Evolutionary conservation across 352 stramenopile species (phyloP).

Genomic region (Hyaloperonospora brassicae): DNA sequence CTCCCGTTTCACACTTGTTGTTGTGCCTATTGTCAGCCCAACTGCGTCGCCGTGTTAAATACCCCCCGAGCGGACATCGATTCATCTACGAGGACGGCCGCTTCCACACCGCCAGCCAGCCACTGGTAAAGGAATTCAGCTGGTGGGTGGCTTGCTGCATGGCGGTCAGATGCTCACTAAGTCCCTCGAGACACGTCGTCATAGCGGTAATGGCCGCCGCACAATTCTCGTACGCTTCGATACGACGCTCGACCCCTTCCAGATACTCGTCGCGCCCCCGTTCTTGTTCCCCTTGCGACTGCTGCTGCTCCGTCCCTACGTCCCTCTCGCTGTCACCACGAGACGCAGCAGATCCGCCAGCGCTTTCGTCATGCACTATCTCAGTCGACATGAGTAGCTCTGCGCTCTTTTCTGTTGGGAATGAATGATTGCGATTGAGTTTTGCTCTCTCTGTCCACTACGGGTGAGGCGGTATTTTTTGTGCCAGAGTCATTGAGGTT

Average conservation of each 20-base stretch:
- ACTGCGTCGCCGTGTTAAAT: no score
- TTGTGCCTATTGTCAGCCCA: no score
- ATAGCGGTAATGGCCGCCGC: constrained; percentile 37
- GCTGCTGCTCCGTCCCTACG: constrained; percentile 7
- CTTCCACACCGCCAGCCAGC: constrained; percentile 71
- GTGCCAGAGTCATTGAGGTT: no score
- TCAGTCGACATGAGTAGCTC: constrained; percentile 5
- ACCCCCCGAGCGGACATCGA: neutral
- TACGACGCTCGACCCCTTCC: constrained; percentile 33
- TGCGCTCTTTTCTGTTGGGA: constrained; percentile 11
- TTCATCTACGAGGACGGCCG: constrained; percentile 21
- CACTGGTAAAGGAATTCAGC: constrained; percentile 64
- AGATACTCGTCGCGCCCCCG: constrained; percentile 39
- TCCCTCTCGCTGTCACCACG: constrained; percentile 4
- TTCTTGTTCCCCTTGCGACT: constrained; percentile 3
- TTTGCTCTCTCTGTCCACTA: no score
- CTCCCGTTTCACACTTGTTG: no score
- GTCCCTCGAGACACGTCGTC: constrained; percentile 55
- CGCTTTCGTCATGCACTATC: constrained; percentile 3
- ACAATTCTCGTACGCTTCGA: constrained; percentile 64
- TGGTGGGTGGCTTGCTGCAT: constrained; percentile 63
- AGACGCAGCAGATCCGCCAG: constrained; percentile 4
- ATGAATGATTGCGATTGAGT: constrained; percentile 8
- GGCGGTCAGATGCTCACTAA: constrained; percentile 50
- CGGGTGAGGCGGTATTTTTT: no score